Evolutionary conservation across 2,329 filamentous ascomycete species (phyloP).

Genomic region (Xylaria sp.): DNA sequence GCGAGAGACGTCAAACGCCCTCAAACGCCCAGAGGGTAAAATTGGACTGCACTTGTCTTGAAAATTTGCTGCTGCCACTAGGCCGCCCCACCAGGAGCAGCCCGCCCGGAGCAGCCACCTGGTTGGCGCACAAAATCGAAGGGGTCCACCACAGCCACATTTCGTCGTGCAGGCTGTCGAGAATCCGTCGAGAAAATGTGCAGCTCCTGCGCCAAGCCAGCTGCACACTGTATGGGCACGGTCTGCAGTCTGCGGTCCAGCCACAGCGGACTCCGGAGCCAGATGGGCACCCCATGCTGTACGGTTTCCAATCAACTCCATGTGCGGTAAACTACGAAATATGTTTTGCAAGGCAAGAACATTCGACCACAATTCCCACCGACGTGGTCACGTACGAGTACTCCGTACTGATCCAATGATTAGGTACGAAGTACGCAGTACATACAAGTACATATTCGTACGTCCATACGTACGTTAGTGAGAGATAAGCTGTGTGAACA

Average conservation of each 20-base stretch:
- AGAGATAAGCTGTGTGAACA: neutral
- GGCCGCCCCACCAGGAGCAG: constrained; percentile 9
- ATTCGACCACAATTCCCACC: neutral
- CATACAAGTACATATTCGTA: no score
- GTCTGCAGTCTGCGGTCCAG: neutral
- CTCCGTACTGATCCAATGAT: no score
- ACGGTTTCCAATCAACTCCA: neutral
- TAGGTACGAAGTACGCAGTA: no score
- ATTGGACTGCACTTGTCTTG: constrained; percentile 3
- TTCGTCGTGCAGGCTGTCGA: no score
- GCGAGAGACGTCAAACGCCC: neutral
- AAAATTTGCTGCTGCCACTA: constrained; percentile 24
- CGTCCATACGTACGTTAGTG: neutral
- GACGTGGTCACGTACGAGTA: neutral
- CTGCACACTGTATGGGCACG: neutral
- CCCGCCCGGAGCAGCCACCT: neutral
- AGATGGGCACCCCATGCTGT: no score
- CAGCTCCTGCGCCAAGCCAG: neutral
- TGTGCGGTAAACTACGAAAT: neutral
- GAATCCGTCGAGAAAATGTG: no score
- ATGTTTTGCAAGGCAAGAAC: neutral
- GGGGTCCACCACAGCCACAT: neutral
- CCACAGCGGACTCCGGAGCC: neutral
- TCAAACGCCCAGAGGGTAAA: constrained; percentile 10
- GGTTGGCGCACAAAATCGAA: neutral